These are phyloP conservation scores for Cyclotella cryptica DNA, from an alignment of 108 stramenopile species.

Conservation along the genomic window DNA sequence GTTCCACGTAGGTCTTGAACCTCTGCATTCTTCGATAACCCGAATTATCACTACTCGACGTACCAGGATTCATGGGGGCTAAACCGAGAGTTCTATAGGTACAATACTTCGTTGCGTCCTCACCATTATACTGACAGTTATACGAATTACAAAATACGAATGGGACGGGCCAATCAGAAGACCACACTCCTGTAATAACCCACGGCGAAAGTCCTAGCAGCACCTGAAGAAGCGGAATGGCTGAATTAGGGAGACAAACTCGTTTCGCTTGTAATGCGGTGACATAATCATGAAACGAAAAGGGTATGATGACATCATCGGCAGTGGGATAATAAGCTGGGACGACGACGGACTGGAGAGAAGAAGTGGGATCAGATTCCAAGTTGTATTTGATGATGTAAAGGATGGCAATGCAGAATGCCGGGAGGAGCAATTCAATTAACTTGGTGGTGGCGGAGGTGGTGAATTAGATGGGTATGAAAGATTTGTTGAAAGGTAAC, in stretches of 20 bases:
- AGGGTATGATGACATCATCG: conserved; percentile 53
- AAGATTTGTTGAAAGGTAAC: not conserved
- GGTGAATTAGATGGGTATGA: not conserved
- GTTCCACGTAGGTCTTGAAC: conserved; percentile 61
- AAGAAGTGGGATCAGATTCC: conserved; percentile 49
- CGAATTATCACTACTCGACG: not conserved
- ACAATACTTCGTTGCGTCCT: conserved; percentile 73
- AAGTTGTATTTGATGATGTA: conserved; percentile 66
- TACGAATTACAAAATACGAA: conserved; percentile 78
- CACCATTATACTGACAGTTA: conserved; percentile 58
- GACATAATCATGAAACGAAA: conserved; percentile 74
- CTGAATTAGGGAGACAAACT: conserved; percentile 44
- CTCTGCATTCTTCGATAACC: conserved; percentile 51
- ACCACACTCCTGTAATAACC: conserved; percentile 32
- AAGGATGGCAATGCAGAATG: conserved; percentile 66
- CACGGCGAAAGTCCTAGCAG: conserved; percentile 15
- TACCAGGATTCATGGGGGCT: conserved; percentile 49
- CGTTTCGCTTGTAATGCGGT: conserved; percentile 69
- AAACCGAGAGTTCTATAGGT: conserved; percentile 67
- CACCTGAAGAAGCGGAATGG: conserved; percentile 1
- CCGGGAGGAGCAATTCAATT: conserved; percentile 73
- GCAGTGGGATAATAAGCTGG: conserved; percentile 57
- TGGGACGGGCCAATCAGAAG: conserved; percentile 73
- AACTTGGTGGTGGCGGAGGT: conserved; percentile 28
- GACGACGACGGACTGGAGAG: conserved; percentile 48